Base-by-base conservation (phyloP, 371 early-diverging fungal genomes). In the Dinochytrium kinnereticum region DNA sequence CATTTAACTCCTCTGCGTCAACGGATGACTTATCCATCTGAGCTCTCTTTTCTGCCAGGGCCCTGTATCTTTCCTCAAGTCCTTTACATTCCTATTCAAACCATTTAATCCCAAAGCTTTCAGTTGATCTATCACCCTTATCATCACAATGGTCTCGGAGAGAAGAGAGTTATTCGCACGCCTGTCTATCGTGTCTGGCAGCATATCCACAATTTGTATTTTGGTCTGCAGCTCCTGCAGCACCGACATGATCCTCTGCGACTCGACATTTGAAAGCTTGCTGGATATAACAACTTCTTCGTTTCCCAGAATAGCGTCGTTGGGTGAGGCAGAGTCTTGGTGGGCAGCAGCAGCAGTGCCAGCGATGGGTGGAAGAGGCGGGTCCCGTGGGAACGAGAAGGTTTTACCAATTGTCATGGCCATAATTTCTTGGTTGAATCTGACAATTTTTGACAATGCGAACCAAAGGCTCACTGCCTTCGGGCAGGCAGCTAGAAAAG, bases 181-280 rank as follows among this genome's bases (percentile, higher is more conserved):
- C 30, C 82, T 68, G 59, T 87, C 87, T 34, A 80, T 72, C 1
- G 59, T 71, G 44, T 83, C 84, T 24, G 85, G 85, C 40, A 87
- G 67, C 66, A 77, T 38, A 13, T 78, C 80, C 0, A 87, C 72
- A 17, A 86, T 33, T 28, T 66, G 50, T 15, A 85, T 80, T 61
- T 86, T 85, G 50, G 67, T 55, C 66, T 82, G 80, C 38, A 76
- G 74, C 64, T 87, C 88, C 69, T 79, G 78, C 69, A 87, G 59
- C 19, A 87, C 86, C 31, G 84, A 68, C 84, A 87, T 80, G 64
- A 85, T 77, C 21, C 88, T 73, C 74, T 87, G 86, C 1, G 85
- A 84, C 64, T 87, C 85, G 40, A 86, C 81, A 67, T 81, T 81
- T 10, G 82, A 79, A n/a, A 86, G 75, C 67, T 84, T 84, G 51